Base-by-base conservation (phyloP, 768 basidiomycete genomes). In the Lentinula raphanica region DNA sequence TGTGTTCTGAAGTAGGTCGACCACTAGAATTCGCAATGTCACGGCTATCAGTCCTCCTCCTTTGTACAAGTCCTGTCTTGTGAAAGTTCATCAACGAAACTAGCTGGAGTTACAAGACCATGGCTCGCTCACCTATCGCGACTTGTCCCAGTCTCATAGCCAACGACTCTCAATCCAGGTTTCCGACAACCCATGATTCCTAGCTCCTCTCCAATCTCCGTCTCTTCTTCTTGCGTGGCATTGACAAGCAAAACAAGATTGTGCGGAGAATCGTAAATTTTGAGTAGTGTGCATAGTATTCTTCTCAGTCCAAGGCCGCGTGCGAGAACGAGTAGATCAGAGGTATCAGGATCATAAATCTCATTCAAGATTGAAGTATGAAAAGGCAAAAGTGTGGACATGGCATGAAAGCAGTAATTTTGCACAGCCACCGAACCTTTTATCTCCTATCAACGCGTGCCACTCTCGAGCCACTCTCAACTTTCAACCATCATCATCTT, bases 11-110 rank as follows among this genome's bases (percentile, higher is more conserved):
- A 99, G 74, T 85, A 98, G 90, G 68, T 99, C 97, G 54, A 96
- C 94, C 23, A 96, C 90, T 12, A 98, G 76, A 63, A 99, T 98
- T 19, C 92, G 86, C 25, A 92, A 94, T 0, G 97, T 98, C 29
- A 98, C 88, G 6, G 92, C 92, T 49, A 98, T 80, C 1, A 98
- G 76, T 4, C 95, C 95, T 3, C 96, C 96, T 59, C 81, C 80
- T 60, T 88, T 87, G 74, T 98, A 98, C 54, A 98, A 70, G 39
- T 83, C 82, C 72, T 93, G 88, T 65, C 94, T 92, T 72, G 49
- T 8, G 23, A 28, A n/a, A 13, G 28, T n/a, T n/a, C 32, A 6
- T 21, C 27, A 21, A 15, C 29, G 17, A 5, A 9, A 36, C n/a
- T n/a, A n/a, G n/a, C 8, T 11, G 15, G 35, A 17, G 19, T 21